Base-by-base conservation (phyloP, 305 asterid genomes). In the Rubia occidens region DNA sequence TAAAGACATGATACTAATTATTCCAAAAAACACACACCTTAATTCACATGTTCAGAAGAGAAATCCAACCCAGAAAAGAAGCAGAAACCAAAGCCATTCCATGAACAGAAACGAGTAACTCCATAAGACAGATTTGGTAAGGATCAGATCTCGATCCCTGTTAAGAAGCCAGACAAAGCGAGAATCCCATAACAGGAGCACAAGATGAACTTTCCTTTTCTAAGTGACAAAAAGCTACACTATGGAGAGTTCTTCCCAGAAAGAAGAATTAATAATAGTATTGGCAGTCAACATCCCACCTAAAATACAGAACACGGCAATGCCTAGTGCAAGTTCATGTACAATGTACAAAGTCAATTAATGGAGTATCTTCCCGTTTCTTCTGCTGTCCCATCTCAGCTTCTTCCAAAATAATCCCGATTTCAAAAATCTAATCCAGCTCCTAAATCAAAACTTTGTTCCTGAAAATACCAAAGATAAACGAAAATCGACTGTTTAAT, bases 361-460 rank as follows among this genome's bases (percentile, higher is more conserved):
- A 55, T 17, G 20, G 14, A 42, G 75, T 49, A 61, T 49, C 67
- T 60, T 60, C 42, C 42, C 37, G 8, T 7, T 20, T 26, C 45
- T 64, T 61, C 60, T 24, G 20, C n/a, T 64, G 24, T 43, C 42
- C 66, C 24, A 60, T 39, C 40, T 54, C 29, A 11, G 35, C 71
- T 66, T 69, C 45, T 54, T 24, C 62, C 61, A 53, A 74, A 54
- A 55, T n/a, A 62, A 64, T 8, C 59, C 66, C 49, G 59, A 60
- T 70, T 26, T 32, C 44, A 53, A 42, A 64, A 61, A 69, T 69
- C 66, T 69, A 62, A 69, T 61, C 60, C 64, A 43, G 60, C 73
- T 18, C 40, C 87, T 86, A 91, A 77, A 91, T 91, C 88, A 87
- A 82, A 80, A 91, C 96, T 80, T 91, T 89, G 88, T 81, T 91